phyloP scores from a whole-genome alignment of 495 filamentous ascomycete genomes.

The Penicillium herquei region DNA sequence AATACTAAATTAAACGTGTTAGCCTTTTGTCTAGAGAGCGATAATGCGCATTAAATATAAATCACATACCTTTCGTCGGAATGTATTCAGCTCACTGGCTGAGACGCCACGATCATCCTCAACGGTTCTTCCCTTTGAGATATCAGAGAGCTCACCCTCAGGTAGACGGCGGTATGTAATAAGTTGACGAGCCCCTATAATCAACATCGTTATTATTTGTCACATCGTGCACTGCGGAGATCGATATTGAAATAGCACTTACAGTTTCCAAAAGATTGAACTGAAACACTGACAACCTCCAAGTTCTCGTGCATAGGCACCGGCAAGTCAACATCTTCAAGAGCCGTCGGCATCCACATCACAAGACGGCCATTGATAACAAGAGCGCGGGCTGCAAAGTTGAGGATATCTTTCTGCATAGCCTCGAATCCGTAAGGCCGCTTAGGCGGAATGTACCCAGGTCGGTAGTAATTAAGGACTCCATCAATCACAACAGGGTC shows the following conservation, averaged over 20 bases:
- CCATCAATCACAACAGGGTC: conserved; percentile 69
- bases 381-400: conserved; percentile 74
- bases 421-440: conserved; percentile 86
- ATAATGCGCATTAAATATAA: neutral
- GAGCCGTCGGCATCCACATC: conserved; percentile 97
- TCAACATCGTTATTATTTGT: neutral
- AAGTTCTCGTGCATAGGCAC: conserved; percentile 77
- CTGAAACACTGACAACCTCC: conserved; percentile 73
- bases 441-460: conserved; percentile 85
- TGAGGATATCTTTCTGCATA: conserved; percentile 84
- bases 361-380: conserved; percentile 79
- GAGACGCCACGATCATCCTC: conserved; percentile 41
- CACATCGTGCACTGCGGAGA: neutral
- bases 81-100: conserved; percentile 79
- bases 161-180: conserved; percentile 79
- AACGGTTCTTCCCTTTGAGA: conserved; percentile 34
- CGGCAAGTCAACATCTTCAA: conserved; percentile 70
- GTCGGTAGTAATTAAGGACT: conserved; percentile 61
- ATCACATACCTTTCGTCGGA: conserved; percentile 57
- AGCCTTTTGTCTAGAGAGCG: neutral
- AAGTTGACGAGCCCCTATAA: conserved; percentile 75
- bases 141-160: conserved; percentile 54
- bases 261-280: conserved; percentile 89
- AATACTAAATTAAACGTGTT: neutral
- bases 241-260: conserved; percentile 16